Evolutionary conservation across 805 yeast species (phyloP).

Genomic region (Metschnikowia borealis): DNA sequence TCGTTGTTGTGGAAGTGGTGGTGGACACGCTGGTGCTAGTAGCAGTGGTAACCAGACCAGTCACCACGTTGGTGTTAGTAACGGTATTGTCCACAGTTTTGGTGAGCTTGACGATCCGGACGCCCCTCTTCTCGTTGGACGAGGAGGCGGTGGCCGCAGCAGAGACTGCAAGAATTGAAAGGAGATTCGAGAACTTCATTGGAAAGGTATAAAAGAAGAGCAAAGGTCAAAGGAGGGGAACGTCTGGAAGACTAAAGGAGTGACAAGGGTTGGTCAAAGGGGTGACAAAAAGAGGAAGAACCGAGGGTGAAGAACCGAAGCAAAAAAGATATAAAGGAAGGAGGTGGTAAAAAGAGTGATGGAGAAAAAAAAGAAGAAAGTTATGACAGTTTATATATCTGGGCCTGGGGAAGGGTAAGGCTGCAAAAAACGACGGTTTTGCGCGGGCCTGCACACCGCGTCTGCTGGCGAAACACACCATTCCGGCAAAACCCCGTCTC

Average conservation of each 20-base stretch:
- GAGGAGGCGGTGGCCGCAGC: constrained; percentile 5
- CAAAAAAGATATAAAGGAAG: neutral
- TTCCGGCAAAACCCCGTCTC: neutral
- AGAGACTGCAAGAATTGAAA: constrained; percentile 11
- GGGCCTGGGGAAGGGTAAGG: neutral
- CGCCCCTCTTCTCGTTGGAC: constrained; percentile 11
- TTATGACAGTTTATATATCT: neutral
- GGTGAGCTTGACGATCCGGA: constrained; percentile 30
- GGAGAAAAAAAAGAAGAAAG: neutral
- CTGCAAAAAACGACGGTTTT: constrained; percentile 3
- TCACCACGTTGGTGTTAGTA: constrained; percentile 32
- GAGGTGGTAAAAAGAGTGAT: neutral
- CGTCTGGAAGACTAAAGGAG: constrained; percentile 3
- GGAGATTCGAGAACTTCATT: constrained; percentile 11
- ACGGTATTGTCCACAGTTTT: constrained; percentile 33
- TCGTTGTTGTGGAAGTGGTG: constrained; percentile 34
- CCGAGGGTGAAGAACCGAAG: neutral
- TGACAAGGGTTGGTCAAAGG: constrained; percentile 15
- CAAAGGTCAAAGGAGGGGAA: neutral
- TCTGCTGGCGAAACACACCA: neutral
- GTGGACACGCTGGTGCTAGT: constrained; percentile 30
- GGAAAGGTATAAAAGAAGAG: too few relatives aligned
- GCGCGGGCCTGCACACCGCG: constrained; percentile 1
- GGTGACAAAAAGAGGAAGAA: constrained; percentile 11
- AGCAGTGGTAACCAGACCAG: constrained; percentile 26